Evolutionary conservation across 2,329 filamentous ascomycete genomes (phyloP), one percentile per base, ranked within the genome.

Genomic region (Talaromyces amestolkiae): DNA sequence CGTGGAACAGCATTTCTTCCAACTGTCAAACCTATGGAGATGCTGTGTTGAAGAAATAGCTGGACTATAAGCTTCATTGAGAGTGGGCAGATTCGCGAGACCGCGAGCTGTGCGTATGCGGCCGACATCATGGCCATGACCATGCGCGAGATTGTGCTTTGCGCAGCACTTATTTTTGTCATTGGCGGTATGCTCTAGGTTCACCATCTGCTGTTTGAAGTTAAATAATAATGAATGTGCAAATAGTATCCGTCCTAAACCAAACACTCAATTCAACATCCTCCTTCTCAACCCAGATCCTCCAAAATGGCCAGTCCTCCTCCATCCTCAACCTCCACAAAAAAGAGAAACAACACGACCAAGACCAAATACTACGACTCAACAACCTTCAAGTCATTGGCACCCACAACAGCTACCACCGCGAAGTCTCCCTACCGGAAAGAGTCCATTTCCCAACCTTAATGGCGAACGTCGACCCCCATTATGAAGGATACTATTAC

Each of bases 391-490:
- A 66, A 41, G 60, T 66, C 13, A 64, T 66, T 4, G 65, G 65
- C 54, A 61, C 65, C 1, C 65, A 66, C 45, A 66, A 66, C 56
- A 66, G 65, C 56, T 66, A 66, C 39, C 65, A 66, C 33, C 65
- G 65, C 54, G 65, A 66, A 56, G 65, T 66, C 31, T 64, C 61
- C 7, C 43, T 64, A 10, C 53, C 56, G 22, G 65, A 66, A 56
- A 56, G 65, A 19, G 56, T 22, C 45, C 37, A 60, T 19, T 66
- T 66, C 56, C 61, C 61, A 3, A 39, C 27, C 13, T 47, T 66
- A 15, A 64, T 64, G 61, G 65, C 61, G 19, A 54, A 31, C 22
- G 53, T 66, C 60, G 65, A 66, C 47, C 61, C 61, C 0, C 54
- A 41, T 31, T 39, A 24, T 4, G 56, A 66, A 58, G 37, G 63